Conservation (phyloP, 176 grass and related monocot species). For the Eremochloa ophiuroides region DNA sequence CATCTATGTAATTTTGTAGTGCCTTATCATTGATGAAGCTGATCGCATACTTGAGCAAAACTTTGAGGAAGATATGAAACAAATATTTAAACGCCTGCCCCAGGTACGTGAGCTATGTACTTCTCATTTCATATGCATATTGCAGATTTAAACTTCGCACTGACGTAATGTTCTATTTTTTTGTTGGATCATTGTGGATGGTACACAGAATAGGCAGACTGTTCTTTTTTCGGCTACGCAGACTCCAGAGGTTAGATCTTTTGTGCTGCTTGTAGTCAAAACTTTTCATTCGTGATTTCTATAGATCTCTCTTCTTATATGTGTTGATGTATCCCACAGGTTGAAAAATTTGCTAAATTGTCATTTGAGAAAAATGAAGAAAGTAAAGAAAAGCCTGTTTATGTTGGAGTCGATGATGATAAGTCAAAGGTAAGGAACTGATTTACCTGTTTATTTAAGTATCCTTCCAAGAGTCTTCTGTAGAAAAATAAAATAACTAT, state of each 20-base stretch:
- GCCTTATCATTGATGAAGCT: slow-evolving; percentile 97
- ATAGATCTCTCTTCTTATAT: not conserved
- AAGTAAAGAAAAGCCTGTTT: slow-evolving; percentile 74
- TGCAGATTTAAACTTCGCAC: not conserved
- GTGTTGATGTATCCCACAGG: slow-evolving; percentile 37
- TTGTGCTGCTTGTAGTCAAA: not conserved
- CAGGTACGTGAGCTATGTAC: slow-evolving; percentile 39
- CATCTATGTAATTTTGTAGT: slow-evolving; percentile 42
- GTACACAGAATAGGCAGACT: slow-evolving; percentile 83
- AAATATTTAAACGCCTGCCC: slow-evolving; percentile 94
- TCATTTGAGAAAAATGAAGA: slow-evolving; percentile 93
- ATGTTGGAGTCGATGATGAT: slow-evolving; percentile 84
- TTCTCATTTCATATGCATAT: slow-evolving; percentile 19
- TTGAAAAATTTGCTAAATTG: slow-evolving; percentile 87
- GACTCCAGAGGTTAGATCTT: slow-evolving; percentile 66
- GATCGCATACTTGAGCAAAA: slow-evolving; percentile 90
- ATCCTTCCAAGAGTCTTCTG: not conserved
- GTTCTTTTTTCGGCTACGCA: slow-evolving; percentile 98
- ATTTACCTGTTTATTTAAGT: not conserved
- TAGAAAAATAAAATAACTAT: slow-evolving; percentile 18
- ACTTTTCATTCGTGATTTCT: not conserved
- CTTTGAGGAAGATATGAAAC: slow-evolving; percentile 99
- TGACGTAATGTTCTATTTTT: slow-evolving; percentile 4
- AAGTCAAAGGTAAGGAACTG: slow-evolving; percentile 60
- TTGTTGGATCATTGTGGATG: not conserved